Evolutionary conservation across 2,329 filamentous ascomycete genomes (phyloP).

Genomic region (Trichoderma simmonsii): DNA sequence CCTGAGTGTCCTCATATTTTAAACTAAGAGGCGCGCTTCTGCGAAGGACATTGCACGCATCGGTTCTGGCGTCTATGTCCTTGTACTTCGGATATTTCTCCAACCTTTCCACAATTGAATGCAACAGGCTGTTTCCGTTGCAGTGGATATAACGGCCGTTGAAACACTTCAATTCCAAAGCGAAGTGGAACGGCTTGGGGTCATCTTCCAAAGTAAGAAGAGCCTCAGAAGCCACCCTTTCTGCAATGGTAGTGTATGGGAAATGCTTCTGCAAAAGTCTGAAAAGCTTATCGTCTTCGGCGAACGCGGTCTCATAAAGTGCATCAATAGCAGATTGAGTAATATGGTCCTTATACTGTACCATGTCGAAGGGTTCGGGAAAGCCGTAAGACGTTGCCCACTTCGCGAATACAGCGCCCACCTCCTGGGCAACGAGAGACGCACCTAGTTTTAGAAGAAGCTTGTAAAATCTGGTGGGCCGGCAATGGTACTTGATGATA

Average conservation of each 20-base stretch:
- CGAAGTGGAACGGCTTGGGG: background rate
- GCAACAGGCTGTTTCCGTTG: constrained; percentile 4
- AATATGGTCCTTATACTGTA: background rate
- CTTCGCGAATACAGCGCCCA: background rate
- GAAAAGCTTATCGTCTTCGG: background rate
- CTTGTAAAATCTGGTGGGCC: background rate
- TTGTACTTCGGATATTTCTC: background rate
- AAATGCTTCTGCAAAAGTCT: background rate
- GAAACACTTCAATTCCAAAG: background rate
- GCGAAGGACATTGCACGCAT: background rate
- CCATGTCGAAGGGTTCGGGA: background rate
- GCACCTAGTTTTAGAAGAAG: background rate
- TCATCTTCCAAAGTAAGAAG: background rate
- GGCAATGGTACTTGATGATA: background rate
- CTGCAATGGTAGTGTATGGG: background rate
- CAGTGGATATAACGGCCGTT: background rate
- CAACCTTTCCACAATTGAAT: constrained; percentile 15
- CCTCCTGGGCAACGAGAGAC: background rate
- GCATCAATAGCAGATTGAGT: background rate
- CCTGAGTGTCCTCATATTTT: background rate
- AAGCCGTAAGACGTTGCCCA: background rate
- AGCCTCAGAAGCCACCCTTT: background rate
- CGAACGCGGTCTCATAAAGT: background rate
- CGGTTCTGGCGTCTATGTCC: background rate
- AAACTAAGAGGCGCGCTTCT: background rate